Conservation (phyloP, 352 stramenopile species). For the Phytophthora boehmeriae region DNA sequence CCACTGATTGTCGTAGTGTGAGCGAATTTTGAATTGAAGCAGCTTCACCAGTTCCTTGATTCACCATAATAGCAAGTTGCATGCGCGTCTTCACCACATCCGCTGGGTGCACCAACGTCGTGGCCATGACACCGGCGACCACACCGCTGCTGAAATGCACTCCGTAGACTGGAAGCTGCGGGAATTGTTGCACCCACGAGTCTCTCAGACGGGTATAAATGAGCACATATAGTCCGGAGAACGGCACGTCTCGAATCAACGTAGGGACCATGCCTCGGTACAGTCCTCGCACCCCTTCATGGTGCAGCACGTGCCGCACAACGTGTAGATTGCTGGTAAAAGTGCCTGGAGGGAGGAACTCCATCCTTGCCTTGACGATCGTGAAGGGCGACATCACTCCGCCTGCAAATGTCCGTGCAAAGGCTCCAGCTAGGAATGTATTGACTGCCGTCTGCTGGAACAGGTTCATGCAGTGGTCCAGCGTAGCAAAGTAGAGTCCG, state of each 20-base stretch:
- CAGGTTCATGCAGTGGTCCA: slow-evolving; percentile 68
- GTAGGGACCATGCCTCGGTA: slow-evolving; percentile 89
- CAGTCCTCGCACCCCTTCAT: slow-evolving; percentile 75
- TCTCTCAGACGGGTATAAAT: slow-evolving; percentile 81
- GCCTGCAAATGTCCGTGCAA: slow-evolving; percentile 86
- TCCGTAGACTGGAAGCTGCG: slow-evolving; percentile 53
- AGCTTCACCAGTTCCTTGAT: slow-evolving; percentile 32
- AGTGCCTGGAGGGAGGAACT: slow-evolving; percentile 71
- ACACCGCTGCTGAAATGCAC: slow-evolving; percentile 86
- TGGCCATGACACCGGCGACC: slow-evolving; percentile 75
- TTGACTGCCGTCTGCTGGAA: slow-evolving; percentile 64
- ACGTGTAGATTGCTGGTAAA: slow-evolving; percentile 70
- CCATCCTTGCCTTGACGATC: slow-evolving; percentile 88
- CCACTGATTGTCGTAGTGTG: slow-evolving; percentile 65
- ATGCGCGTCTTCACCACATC: slow-evolving; percentile 91
- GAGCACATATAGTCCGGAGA: slow-evolving; percentile 89
- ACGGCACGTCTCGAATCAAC: slow-evolving; percentile 87
- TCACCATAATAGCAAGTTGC: slow-evolving; percentile 75
- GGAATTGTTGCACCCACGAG: slow-evolving; percentile 44
- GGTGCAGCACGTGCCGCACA: slow-evolving; percentile 63
- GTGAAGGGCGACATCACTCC: slow-evolving; percentile 85
- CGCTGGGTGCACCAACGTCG: slow-evolving; percentile 82
- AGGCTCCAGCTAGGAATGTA: slow-evolving; percentile 82
- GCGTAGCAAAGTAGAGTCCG: slow-evolving; percentile 84
- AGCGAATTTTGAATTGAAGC: slow-evolving; percentile 59